These are phyloP conservation scores for Sphaerulina musiva DNA, from an alignment of 2,329 filamentous ascomycete genomes.

Conservation along the genomic window DNA sequence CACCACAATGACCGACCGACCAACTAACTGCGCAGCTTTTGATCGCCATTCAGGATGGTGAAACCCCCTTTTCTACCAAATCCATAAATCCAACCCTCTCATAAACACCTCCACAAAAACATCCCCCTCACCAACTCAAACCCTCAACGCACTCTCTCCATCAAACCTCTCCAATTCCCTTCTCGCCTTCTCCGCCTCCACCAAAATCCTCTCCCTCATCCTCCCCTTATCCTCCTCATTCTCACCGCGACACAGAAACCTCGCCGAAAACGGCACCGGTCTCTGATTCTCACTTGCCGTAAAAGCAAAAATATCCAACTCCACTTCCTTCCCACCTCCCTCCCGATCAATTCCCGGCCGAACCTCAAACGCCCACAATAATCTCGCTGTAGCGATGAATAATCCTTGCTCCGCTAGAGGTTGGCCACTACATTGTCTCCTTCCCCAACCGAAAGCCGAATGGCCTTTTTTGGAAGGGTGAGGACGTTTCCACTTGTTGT, in stretches of 20 bases:
- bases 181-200: too few species aligned
- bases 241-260: neutral
- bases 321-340: neutral
- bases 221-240: too few species aligned
- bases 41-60: too few species aligned
- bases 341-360: neutral
- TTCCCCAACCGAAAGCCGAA: constrained; percentile 10
- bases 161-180: too few species aligned
- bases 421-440: constrained; percentile 9
- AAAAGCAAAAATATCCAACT: neutral
- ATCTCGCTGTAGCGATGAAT: neutral
- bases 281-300: neutral
- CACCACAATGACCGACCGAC: too few species aligned
- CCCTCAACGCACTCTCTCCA: too few species aligned
- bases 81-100: too few species aligned
- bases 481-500: neutral
- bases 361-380: constrained; percentile 3
- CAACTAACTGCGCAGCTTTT: too few species aligned
- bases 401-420: constrained; percentile 9
- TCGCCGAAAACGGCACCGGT: neutral
- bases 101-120: too few species aligned
- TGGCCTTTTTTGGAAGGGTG: constrained; percentile 9
- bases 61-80: too few species aligned
- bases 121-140: too few species aligned
- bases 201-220: too few species aligned